Base-by-base conservation (phyloP, 1,284 basidiomycete species). In the Leccinum ponderosum region DNA sequence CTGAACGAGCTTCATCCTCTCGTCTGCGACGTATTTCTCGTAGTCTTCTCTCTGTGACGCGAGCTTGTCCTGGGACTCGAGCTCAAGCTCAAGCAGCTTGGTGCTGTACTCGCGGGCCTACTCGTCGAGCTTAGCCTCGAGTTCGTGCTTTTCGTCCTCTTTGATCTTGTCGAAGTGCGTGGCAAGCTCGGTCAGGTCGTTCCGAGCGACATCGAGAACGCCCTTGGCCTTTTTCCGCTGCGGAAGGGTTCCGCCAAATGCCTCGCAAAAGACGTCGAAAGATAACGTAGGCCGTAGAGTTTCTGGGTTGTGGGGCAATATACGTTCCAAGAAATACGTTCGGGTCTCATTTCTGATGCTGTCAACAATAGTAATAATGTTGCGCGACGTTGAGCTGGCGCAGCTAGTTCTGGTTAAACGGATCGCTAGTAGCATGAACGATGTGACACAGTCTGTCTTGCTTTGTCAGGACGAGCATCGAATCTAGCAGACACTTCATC, bases 31-130 rank as follows among this genome's bases (percentile, higher is more conserved):
- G 65, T 88, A 85, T 70, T 88, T 87, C 74, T 89, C 87, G 81
- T 96, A 95, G 59, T 89, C 91, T 52, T 92, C 88, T 76, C 97
- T 94, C 71, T 96, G 93, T 70, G 82, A 84, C 67, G 92, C 89
- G 44, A 98, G 83, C 76, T 91, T 92, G 70, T 93, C 89, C 75
- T 92, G 89, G 1, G 90, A 85, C 66, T 89, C 86, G 80, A 94
- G 88, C 77, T 97, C 93, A 55, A 93, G 80, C 70, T 91, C 87
- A 64, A 95, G 80, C 59, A 99, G 80, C 75, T 93, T 89, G 53
- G 87, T 77, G 61, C 91, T 91, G 78, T 96, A 98, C 71, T 96
- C 92, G 59, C 85, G 78, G 6, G 90, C 87, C 77, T 95, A 92
- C 69, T 91, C 87, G 66, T 95, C 91, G 47, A 98, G 78, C 68